A percentile compares a stretch with the other conserved stretches of the same genome.
phyloP scores from a whole-genome alignment of 495 filamentous ascomycete genomes.

The Penicillium fimorum region DNA sequence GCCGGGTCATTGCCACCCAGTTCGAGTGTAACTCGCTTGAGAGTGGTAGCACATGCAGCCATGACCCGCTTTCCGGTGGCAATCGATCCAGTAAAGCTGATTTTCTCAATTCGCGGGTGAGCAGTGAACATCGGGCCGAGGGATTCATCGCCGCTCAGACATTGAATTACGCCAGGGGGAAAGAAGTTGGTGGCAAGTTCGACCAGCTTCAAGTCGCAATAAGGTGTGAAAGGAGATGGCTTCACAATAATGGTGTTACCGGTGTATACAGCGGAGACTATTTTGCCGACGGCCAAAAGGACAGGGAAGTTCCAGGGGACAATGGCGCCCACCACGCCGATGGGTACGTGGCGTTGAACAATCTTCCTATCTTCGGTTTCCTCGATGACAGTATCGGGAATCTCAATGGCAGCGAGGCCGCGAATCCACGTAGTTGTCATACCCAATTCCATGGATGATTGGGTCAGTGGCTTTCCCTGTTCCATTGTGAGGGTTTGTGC shows the following conservation, averaged over 20 bases:
- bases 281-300: slow-evolving; percentile 56
- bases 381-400: slow-evolving; percentile 36
- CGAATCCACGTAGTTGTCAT: slow-evolving; percentile 28
- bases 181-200: slow-evolving; percentile 61
- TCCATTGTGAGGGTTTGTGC: slow-evolving; percentile 53
- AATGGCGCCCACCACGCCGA: slow-evolving; percentile 59
- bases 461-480: slow-evolving; percentile 53
- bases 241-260: slow-evolving; percentile 62
- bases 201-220: slow-evolving; percentile 61
- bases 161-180: slow-evolving; percentile 66
- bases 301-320: slow-evolving; percentile 65
- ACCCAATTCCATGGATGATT: slow-evolving; percentile 26
- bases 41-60: slow-evolving; percentile 55
- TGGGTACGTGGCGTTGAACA: slow-evolving; percentile 52
- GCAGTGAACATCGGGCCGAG: slow-evolving; percentile 58
- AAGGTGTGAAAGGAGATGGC: slow-evolving; percentile 65
- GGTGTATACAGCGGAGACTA: slow-evolving; percentile 54
- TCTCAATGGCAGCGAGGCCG: slow-evolving; percentile 19
- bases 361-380: slow-evolving; percentile 50
- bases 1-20: slow-evolving; percentile 68
- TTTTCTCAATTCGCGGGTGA: slow-evolving; percentile 64
- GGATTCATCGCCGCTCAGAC: slow-evolving; percentile 62
- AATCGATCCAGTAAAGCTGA: slow-evolving; percentile 67
- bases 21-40: slow-evolving; percentile 62
- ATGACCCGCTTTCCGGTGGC: slow-evolving; percentile 64